Evolutionary conservation across 169 alveolate genomes (phyloP).

Genomic region (Perkinsus chesapeaki): DNA sequence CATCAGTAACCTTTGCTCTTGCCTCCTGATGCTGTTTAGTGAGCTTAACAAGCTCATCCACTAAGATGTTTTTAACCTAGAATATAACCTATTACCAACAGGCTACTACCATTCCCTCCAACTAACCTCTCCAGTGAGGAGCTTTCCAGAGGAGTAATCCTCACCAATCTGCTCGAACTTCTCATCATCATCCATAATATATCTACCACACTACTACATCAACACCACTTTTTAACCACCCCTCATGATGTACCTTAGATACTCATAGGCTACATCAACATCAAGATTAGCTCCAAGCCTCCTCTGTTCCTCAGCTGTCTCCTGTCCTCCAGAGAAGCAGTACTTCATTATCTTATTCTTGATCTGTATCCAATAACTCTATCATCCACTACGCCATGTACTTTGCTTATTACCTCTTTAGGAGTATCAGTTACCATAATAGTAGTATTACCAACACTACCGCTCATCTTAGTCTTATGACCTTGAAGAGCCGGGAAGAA

Average conservation of each 20-base stretch:
- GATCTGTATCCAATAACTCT: conserved; percentile 58
- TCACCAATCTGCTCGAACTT: conserved; percentile 81
- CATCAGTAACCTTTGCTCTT: conserved; percentile 26
- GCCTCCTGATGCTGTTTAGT: conserved; percentile 16
- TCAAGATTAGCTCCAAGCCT: conserved; percentile 84
- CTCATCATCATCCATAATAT: conserved; percentile 83
- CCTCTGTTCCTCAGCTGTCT: conserved; percentile 86
- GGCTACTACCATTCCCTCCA: conserved; percentile 59
- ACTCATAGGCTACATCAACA: conserved; percentile 94
- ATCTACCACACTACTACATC: not conserved
- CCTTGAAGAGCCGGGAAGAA: conserved; percentile 98
- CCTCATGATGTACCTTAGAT: conserved; percentile 67
- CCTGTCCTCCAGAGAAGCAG: conserved; percentile 93
- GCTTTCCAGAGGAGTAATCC: conserved; percentile 86
- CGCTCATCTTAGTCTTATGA: conserved; percentile 80
- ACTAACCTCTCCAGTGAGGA: conserved; percentile 94
- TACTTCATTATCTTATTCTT: conserved; percentile 87
- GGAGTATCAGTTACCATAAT: conserved; percentile 84
- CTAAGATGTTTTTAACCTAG: not conserved
- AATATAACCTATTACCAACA: conserved; percentile 40
- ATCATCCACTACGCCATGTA: conserved; percentile 12
- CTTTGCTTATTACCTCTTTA: conserved; percentile 73
- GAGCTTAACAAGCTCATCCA: conserved; percentile 12
- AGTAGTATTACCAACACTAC: conserved; percentile 60
- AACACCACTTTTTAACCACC: no score